Base-by-base conservation (phyloP, 148 eudicot genomes). In the Rhododendron ovatum region DNA sequence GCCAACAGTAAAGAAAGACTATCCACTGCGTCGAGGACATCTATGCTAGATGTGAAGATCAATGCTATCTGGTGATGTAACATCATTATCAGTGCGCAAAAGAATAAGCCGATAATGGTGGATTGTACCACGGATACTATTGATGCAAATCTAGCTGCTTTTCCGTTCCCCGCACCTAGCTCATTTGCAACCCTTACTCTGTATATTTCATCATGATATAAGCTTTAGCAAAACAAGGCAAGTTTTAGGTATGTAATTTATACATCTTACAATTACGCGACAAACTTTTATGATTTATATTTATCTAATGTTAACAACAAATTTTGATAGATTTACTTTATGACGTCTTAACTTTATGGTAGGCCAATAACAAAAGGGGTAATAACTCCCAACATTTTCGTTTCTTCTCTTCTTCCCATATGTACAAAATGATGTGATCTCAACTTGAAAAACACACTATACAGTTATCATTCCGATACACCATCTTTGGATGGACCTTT, bases 141-240 rank as follows among this genome's bases (percentile, higher is more conserved):
- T 0, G 89, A 77, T 11, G 93, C 92, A 78, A 90, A 90, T 83
- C 50, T 90, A 14, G 93, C 93, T 39, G 85, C 93, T 74, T 89
- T 90, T 48, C 90, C 92, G 76, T 91, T 84, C 7, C 93, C 92
- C 5, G 92, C 91, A 28, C 93, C 93, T 20, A 91, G 86, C 84
- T 91, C 93, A 76, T 91, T 91, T 26, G 93, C 92, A 22, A 91
- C 93, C 74, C 93, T 86, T 24, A 91, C 91, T 82, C 93, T 91
- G 88, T 39, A 82, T 26, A 65, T 45, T 41, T 28, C 50, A 57
- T 57, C 75, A 69, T 4, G 5, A 69, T 69, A 30, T 28, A 28
- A 28, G 2, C 13, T 69, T 69, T 69, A 69, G 37, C 33, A 69
- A 69, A 69, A 69, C 18, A 69, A 28, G 37, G 0, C 30, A 30